Base-by-base conservation (phyloP, 2,329 filamentous ascomycete species). In the Colletotrichum sp. region DNA sequence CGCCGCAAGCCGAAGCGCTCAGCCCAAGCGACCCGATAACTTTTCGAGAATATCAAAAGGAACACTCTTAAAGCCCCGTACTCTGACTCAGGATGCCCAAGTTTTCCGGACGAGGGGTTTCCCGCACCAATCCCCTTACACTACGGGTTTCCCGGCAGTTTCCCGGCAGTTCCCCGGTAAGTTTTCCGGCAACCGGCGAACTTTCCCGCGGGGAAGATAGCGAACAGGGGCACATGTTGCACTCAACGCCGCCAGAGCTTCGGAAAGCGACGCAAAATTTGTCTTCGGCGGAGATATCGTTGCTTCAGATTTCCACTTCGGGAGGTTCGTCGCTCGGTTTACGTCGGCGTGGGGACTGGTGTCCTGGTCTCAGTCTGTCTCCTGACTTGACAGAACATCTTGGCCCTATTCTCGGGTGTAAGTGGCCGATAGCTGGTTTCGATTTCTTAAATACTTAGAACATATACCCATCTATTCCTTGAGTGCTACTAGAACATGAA, bases 141-240 rank as follows among this genome's bases (percentile, higher is more conserved):
- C n/a, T 0, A 0, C 0, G 6, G n/a, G n/a, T 51, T 51, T 51
- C 43, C n/a, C 33, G 16, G n/a, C 18, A 43, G 9, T 43, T 43
- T 0, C 18, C 38, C 38, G 62, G 5, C 54, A 3, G 5, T 43
- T 43, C 0, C 18, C 38, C 38, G 62, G 5, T 24, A 2, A 66
- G 63, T 57, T 66, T 55, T 29, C 63, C 63, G 43, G 63, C 13
- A 0, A n/a, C 31, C 63, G 63, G 63, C 63, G 63, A 66, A 66
- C 47, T 57, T 66, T 66, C 0, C 63, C 63, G 51, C 63, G 63
- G 63, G 63, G 8, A 66, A 66, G 63, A 66, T 66, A 66, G 31
- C 54, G 63, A 6, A 27, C 54, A 57, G 24, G 54, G 15, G 27
- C 54, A 57, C 9, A 5, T 8, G n/a, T 21, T 51, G n/a, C 43